Evolutionary conservation across 805 yeast species (phyloP).

Genomic region (Candida vartiovaarae): DNA sequence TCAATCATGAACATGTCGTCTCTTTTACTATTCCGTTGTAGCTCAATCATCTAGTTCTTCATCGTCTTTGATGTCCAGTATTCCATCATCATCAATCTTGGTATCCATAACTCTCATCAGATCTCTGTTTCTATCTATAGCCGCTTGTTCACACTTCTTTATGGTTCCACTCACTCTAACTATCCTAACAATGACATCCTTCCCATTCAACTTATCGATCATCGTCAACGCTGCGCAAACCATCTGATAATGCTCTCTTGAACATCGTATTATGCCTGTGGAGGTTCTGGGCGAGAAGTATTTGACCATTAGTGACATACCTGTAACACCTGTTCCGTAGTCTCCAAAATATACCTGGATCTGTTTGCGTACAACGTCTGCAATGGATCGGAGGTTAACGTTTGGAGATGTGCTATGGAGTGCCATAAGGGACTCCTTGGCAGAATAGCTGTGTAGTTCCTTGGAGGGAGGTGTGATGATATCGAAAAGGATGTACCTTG

Average conservation of each 20-base stretch:
- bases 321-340: constrained; percentile 59
- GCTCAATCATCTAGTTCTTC: constrained; percentile 8
- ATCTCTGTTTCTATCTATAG: constrained; percentile 42
- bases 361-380: constrained; percentile 46
- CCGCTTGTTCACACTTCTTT: constrained; percentile 68
- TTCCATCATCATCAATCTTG: constrained; percentile 15
- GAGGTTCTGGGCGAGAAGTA: constrained; percentile 78
- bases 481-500: constrained; percentile 79
- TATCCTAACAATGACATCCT: constrained; percentile 45
- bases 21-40: neutral
- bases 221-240: constrained; percentile 63
- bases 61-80: constrained; percentile 14
- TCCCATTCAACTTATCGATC: constrained; percentile 43
- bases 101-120: constrained; percentile 15
- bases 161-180: constrained; percentile 81
- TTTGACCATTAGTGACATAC: constrained; percentile 55
- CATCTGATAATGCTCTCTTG: constrained; percentile 52
- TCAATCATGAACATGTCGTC: neutral
- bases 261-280: constrained; percentile 77
- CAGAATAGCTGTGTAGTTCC: constrained; percentile 22
- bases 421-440: constrained; percentile 33
- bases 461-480: constrained; percentile 51
- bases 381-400: constrained; percentile 42
- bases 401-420: constrained; percentile 43
- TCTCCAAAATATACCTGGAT: constrained; percentile 72